Percentiles rank a stretch among this genome's conserved stretches.
phyloP scores from a whole-genome alignment of 345 rosid species.

The Gossypium rotundifolium region DNA sequence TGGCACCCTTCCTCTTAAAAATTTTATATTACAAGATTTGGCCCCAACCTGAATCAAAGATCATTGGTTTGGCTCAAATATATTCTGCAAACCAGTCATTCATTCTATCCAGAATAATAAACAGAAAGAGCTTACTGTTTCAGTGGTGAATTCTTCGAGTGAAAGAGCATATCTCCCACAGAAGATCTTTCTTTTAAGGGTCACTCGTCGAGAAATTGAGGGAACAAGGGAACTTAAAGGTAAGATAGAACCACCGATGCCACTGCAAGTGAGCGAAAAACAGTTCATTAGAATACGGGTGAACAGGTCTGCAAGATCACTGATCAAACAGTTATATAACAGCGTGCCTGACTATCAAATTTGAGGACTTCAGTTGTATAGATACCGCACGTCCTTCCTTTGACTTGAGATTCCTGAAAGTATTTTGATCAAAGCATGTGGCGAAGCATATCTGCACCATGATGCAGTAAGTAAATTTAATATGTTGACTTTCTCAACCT shows the following conservation, averaged over 20 bases:
- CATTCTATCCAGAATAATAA: background rate
- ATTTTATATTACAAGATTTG: conserved; percentile 37
- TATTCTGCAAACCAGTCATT: background rate
- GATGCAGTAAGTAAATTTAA: background rate
- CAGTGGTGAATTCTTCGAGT: conserved; percentile 32
- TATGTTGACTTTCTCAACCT: conserved; percentile 1
- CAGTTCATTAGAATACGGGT: background rate
- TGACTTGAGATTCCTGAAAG: conserved; percentile 25
- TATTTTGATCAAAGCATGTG: conserved; percentile 36
- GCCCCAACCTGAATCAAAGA: conserved; percentile 32
- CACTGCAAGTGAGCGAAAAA: conserved; percentile 24
- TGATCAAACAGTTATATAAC: background rate
- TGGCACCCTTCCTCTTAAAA: conserved; percentile 30
- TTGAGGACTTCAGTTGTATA: conserved; percentile 24
- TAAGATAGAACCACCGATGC: conserved; percentile 17
- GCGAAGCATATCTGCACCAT: conserved; percentile 37
- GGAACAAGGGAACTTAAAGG: conserved; percentile 18
- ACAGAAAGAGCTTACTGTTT: conserved; percentile 19
- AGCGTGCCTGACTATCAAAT: conserved; percentile 27
- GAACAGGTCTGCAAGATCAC: background rate
- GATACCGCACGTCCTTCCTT: conserved; percentile 35
- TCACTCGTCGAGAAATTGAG: conserved; percentile 19
- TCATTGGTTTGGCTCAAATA: background rate
- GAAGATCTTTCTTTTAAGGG: conserved; percentile 25
- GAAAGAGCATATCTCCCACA: conserved; percentile 34